Evolutionary conservation across 2,329 filamentous ascomycete species (phyloP), one percentile per base, ranked within the genome.

Genomic region (Colletotrichum salicis): DNA sequence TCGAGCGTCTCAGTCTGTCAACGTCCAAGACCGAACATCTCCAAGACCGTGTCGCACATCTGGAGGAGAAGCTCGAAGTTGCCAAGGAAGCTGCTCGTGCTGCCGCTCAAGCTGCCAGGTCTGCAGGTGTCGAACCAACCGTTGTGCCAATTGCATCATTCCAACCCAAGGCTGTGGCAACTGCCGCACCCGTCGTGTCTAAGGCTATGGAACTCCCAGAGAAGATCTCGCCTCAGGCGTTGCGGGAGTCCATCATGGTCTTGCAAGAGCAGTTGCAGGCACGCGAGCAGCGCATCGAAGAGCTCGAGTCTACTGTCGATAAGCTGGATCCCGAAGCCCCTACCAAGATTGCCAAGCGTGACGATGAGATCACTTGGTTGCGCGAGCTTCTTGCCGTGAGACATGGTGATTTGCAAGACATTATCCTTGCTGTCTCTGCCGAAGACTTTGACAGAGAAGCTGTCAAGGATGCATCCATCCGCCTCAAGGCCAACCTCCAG

Each of bases 181-280:
- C 83, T 56, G 85, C 87, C 6, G 79, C 86, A 71, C 83, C 85
- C 31, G 81, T 82, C 56, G 80, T 75, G 33, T 78, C 82, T 73
- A 80, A 82, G 54, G 78, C 81, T 33, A 83, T 84, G 71, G 87
- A 88, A 27, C 82, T 91, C 4, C 93, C 94, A 0, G 94, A 96
- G 80, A 97, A 93, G 86, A 94, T 98, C 70, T 98, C 96, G 2
- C 94, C 95, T 1, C 96, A 98, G 82, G 96, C 96, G 7, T 89
- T 99, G 37, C 93, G 96, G 35, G 96, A 99, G 82, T 97, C 95
- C 1, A 98, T 99, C 79, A 91, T 97, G 83, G 96, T 98, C 22
- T 87, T 99, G 31, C 96, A 99, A 83, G 96, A 98, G 81, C 96
- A 99, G 81, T 88, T 99, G 7, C 96, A 98, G 81, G 94, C 96